Conservation (phyloP, 2,329 filamentous ascomycete genomes). For the Beauveria bassiana region DNA sequence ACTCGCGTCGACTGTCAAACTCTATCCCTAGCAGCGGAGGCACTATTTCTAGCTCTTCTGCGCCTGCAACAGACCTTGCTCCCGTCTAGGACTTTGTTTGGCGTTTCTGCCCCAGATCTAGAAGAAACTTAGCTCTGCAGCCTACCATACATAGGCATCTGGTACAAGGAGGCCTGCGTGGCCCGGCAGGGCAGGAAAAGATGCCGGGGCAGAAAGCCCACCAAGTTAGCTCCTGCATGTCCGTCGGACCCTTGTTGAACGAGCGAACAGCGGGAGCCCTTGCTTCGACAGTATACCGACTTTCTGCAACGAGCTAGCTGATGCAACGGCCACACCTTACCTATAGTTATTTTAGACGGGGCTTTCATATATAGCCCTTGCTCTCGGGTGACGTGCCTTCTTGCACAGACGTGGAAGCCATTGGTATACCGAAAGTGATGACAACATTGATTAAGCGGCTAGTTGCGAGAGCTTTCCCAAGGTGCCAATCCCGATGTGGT, state of each 20-base stretch:
- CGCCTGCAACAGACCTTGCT: neutral
- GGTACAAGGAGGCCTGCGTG: neutral
- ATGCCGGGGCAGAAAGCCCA: neutral
- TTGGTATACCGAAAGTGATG: no score
- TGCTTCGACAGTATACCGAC: neutral
- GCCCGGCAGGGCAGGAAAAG: neutral
- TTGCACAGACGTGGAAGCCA: no score
- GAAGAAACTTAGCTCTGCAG: constrained; percentile 6
- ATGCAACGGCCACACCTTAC: neutral
- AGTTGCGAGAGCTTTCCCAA: no score
- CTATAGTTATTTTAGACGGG: neutral
- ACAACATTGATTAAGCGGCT: no score
- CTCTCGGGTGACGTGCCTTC: no score
- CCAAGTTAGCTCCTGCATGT: neutral
- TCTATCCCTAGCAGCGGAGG: neutral
- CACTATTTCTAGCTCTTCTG: neutral
- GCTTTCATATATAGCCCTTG: no score
- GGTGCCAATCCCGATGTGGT: no score
- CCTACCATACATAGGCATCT: neutral
- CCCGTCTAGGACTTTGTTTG: neutral
- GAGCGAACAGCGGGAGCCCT: neutral
- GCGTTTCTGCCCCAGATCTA: constrained; percentile 11
- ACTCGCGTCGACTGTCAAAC: neutral
- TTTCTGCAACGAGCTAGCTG: neutral
- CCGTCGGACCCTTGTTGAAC: neutral